Conservation (phyloP, 2,329 filamentous ascomycete species). For the Thyridium curvatum region DNA sequence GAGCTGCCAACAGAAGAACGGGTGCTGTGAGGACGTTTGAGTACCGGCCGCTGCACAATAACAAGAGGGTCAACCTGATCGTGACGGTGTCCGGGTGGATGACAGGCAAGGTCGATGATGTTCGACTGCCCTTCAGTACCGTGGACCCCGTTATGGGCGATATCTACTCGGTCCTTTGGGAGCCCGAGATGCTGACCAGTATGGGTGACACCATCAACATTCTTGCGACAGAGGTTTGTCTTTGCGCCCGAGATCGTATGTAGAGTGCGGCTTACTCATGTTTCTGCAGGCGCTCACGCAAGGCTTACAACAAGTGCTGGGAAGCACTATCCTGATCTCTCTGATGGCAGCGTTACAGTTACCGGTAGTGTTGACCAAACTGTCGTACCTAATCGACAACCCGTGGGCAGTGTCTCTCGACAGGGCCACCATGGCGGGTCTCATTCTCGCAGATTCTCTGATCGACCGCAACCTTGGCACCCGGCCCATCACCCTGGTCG, state of each 20-base stretch:
- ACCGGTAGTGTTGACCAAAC: constrained; percentile 87
- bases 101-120: constrained; percentile 95
- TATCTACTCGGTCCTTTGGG: constrained; percentile 94
- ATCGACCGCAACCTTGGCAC: constrained; percentile 88
- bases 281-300: constrained; percentile 74
- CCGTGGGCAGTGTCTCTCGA: constrained; percentile 97
- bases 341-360: constrained; percentile 90
- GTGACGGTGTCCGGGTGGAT: constrained; percentile 97
- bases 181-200: constrained; percentile 94
- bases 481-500: constrained; percentile 85
- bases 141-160: constrained; percentile 98
- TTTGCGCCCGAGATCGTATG: background rate
- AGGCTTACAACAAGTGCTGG: constrained; percentile 91
- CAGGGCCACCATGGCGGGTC: constrained; percentile 77
- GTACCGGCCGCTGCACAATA: constrained; percentile 93
- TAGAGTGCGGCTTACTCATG: background rate
- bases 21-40: constrained; percentile 95
- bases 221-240: constrained; percentile 83
- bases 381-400: constrained; percentile 95
- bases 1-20: constrained; percentile 79
- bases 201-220: constrained; percentile 99
- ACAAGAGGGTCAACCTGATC: constrained; percentile 93
- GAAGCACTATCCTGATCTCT: constrained; percentile 78
- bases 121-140: constrained; percentile 90
- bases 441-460: constrained; percentile 90